phyloP scores from a whole-genome alignment of 2,329 filamentous ascomycete genomes.

The Zasmidium cellare region DNA sequence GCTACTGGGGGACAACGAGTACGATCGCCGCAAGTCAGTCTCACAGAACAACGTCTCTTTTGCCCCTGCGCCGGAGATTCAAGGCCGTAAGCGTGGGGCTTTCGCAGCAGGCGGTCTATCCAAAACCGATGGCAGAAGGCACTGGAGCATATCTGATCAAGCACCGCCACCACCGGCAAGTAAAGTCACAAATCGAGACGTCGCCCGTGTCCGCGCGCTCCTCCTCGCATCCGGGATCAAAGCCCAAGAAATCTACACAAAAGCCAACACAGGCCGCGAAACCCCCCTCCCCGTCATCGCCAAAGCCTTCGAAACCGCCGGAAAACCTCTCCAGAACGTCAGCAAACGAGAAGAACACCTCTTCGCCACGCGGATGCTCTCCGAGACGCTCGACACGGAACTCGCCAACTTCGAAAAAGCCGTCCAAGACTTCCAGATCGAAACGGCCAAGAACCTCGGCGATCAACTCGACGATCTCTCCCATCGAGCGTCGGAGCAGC shows the following conservation, averaged over 20 bases:
- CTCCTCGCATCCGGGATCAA: constrained; percentile 86
- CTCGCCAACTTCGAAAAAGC: constrained; percentile 44
- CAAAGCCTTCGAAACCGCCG: constrained; percentile 39
- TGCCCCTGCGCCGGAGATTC: background rate
- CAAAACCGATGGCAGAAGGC: constrained; percentile 36
- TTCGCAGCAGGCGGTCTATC: constrained; percentile 3
- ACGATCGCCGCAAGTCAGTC: constrained; percentile 30
- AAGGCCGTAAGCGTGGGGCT: background rate
- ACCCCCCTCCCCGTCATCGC: constrained; percentile 37
- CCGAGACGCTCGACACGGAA: constrained; percentile 47
- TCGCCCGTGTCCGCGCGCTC: constrained; percentile 74
- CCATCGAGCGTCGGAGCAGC: constrained; percentile 48
- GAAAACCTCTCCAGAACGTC: constrained; percentile 47
- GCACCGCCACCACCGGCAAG: constrained; percentile 34
- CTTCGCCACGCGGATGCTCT: constrained; percentile 54
- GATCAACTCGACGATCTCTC: constrained; percentile 46
- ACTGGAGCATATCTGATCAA: constrained; percentile 61
- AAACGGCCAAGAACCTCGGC: constrained; percentile 46
- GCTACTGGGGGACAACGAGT: constrained; percentile 2
- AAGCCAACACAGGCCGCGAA: constrained; percentile 53
- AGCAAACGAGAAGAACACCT: constrained; percentile 54
- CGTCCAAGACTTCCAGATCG: constrained; percentile 53
- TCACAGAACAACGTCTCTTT: constrained; percentile 37
- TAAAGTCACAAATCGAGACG: constrained; percentile 66
- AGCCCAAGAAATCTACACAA: constrained; percentile 73